A percentile compares a stretch with the other conserved stretches of the same genome.
phyloP scores from a whole-genome alignment of 257 asterid genomes.

The Schizonepeta tenuifolia region DNA sequence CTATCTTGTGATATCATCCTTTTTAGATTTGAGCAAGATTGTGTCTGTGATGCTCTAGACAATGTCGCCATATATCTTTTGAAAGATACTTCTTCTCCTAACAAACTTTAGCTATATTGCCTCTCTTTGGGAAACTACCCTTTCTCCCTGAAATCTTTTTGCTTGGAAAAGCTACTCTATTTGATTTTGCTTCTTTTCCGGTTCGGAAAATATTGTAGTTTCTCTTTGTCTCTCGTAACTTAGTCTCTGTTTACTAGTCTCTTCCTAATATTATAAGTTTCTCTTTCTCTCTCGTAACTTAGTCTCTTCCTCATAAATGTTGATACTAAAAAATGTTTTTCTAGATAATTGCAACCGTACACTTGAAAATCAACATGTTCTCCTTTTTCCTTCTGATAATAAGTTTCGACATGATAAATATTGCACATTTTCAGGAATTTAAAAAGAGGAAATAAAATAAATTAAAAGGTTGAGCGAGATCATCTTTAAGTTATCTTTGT shows the following conservation, averaged over 20 bases:
- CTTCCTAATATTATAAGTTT: background rate
- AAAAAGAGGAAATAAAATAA: conserved; percentile 5
- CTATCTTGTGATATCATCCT: conserved; percentile 23
- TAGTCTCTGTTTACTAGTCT: background rate
- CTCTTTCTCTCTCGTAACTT: background rate
- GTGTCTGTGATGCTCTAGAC: conserved; percentile 18
- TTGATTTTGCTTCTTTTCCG: conserved; percentile 7
- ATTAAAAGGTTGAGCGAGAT: conserved; percentile 1
- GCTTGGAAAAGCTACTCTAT: background rate
- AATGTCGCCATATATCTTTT: conserved; percentile 9
- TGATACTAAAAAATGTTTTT: background rate
- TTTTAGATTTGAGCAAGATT: conserved; percentile 18
- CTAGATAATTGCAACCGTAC: conserved; percentile 10
- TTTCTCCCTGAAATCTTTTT: background rate
- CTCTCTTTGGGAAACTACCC: conserved; percentile 3
- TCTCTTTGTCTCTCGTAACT: background rate
- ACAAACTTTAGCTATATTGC: background rate
- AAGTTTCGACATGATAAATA: background rate
- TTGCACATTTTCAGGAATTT: background rate
- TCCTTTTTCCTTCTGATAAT: background rate
- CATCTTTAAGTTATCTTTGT: conserved; percentile 19
- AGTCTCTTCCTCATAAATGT: conserved; percentile 4
- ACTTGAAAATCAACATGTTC: background rate
- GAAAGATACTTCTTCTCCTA: conserved; percentile 4
- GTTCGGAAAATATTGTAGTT: background rate